phyloP scores from a whole-genome alignment of 1,139 yeast genomes.

The Yamadazyma diospyri region DNA sequence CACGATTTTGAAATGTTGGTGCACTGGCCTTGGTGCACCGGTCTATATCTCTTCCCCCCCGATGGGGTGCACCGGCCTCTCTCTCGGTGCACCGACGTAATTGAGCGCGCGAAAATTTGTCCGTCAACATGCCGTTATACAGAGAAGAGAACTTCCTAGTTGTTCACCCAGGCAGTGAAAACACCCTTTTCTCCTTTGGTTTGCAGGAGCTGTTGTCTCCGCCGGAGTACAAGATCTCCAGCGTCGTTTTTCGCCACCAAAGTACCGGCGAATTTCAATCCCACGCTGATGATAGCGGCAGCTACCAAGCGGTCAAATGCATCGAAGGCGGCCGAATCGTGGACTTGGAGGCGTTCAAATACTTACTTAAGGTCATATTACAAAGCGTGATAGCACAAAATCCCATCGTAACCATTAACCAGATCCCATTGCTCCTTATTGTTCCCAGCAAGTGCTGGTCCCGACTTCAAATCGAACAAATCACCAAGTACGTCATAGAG shows the following conservation, averaged over 20 bases:
- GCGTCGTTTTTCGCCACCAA: slow-evolving; percentile 62
- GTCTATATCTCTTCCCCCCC: no score
- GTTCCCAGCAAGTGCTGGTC: slow-evolving; percentile 71
- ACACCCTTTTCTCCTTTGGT: slow-evolving; percentile 78
- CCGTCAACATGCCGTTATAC: slow-evolving; percentile 50
- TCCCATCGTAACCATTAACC: slow-evolving; percentile 49
- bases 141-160: slow-evolving; percentile 61
- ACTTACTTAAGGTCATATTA: slow-evolving; percentile 57
- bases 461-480: slow-evolving; percentile 57
- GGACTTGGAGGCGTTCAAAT: slow-evolving; percentile 68
- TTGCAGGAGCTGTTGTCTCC: slow-evolving; percentile 75
- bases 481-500: slow-evolving; percentile 78
- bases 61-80: no score
- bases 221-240: slow-evolving; percentile 72
- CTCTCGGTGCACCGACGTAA: no score
- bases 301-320: slow-evolving; percentile 54
- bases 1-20: slow-evolving; percentile 1
- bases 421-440: slow-evolving; percentile 50
- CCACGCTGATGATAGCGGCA: slow-evolving; percentile 28
- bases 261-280: slow-evolving; percentile 40
- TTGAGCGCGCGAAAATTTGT: slow-evolving; percentile 1
- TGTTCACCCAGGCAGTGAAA: slow-evolving; percentile 76
- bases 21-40: no score
- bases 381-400: slow-evolving; percentile 52
- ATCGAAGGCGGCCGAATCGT: slow-evolving; percentile 60